phyloP scores from a whole-genome alignment of 1,284 basidiomycete genomes.

The Hypsizygus ulmarius region DNA sequence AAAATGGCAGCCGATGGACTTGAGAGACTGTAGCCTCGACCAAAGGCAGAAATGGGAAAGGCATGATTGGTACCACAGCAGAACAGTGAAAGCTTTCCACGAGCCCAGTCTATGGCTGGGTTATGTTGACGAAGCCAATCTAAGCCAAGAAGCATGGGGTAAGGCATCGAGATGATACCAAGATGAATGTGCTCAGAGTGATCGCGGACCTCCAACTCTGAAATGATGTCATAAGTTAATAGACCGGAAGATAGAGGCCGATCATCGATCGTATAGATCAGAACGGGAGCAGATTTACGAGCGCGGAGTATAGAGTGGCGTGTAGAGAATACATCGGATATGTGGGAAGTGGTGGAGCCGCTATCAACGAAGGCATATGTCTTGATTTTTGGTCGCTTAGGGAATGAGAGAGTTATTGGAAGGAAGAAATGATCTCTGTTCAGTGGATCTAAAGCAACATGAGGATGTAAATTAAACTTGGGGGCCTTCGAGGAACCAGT shows the following conservation, averaged over 20 bases:
- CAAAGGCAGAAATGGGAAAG: conserved; percentile 9
- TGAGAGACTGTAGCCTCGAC: conserved; percentile 11
- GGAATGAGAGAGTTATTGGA: conserved; percentile 29
- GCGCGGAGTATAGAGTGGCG: conserved; percentile 29
- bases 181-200: conserved; percentile 25
- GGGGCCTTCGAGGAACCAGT: conserved; percentile 11
- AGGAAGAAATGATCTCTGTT: conserved; percentile 33
- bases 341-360: conserved; percentile 34
- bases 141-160: conserved; percentile 32
- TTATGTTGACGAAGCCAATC: conserved; percentile 31
- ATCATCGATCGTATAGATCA: conserved; percentile 34
- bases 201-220: conserved; percentile 3
- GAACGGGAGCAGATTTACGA: conserved; percentile 27
- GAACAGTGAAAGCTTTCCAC: conserved; percentile 14
- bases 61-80: conserved; percentile 19
- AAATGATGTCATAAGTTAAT: conserved; percentile 24
- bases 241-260: conserved; percentile 34
- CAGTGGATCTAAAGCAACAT: conserved; percentile 15
- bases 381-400: conserved; percentile 26
- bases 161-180: conserved; percentile 25
- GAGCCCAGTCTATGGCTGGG: conserved; percentile 27
- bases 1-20: neutral
- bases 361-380: conserved; percentile 36
- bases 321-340: conserved; percentile 31
- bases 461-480: conserved; percentile 13